These are phyloP conservation scores for Cucurbita pepo DNA, from an alignment of 306 rosid species.

Conservation along the genomic window DNA sequence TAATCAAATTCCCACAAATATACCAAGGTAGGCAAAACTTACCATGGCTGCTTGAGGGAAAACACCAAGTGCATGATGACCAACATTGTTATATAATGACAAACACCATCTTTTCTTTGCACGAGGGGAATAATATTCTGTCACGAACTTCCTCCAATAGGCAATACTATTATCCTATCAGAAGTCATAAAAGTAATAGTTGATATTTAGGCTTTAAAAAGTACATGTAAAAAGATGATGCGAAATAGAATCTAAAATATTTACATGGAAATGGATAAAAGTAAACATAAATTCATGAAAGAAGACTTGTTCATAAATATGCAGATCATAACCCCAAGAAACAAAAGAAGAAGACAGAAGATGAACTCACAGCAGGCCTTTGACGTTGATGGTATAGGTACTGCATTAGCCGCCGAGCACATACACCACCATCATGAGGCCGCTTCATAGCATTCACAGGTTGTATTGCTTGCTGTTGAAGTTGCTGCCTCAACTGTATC, in stretches of 20 bases:
- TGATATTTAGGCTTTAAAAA: background rate
- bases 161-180: constrained; percentile 22
- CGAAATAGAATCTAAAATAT: background rate
- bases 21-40: constrained; percentile 3
- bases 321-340: background rate
- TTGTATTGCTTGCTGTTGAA: constrained; percentile 14
- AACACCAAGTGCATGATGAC: constrained; percentile 10
- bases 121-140: constrained; percentile 26
- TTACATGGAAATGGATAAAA: background rate
- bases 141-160: constrained; percentile 28
- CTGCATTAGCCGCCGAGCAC: constrained; percentile 28
- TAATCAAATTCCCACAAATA: background rate
- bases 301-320: background rate
- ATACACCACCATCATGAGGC: constrained; percentile 12
- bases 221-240: background rate
- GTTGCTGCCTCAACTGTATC: constrained; percentile 12
- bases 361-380: constrained; percentile 24
- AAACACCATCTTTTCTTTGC: constrained; percentile 33
- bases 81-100: constrained; percentile 21
- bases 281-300: background rate
- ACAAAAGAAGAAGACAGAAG: background rate
- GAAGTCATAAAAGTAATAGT: background rate
- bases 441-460: background rate
- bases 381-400: constrained; percentile 19
- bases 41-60: constrained; percentile 19